These are phyloP conservation scores for Microthlaspi erraticum DNA, from an alignment of 345 rosid species.

Conservation along the genomic window DNA sequence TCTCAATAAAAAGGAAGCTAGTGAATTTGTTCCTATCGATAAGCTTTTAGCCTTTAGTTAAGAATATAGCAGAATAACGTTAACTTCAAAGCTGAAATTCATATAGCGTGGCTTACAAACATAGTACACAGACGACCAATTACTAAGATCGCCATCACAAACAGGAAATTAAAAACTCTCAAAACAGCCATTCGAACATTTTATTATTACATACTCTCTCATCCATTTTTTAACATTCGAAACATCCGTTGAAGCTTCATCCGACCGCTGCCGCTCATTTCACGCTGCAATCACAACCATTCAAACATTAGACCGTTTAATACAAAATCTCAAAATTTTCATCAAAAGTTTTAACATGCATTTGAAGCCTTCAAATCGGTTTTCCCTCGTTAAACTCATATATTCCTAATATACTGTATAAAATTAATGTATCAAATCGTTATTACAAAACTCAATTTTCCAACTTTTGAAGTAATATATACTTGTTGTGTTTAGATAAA, in stretches of 20 bases:
- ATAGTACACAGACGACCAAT: slow-evolving; percentile 2
- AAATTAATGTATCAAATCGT: not conserved
- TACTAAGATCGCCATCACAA: not conserved
- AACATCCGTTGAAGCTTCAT: slow-evolving; percentile 17
- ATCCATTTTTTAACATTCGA: not conserved
- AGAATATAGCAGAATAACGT: not conserved
- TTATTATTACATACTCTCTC: slow-evolving; percentile 25
- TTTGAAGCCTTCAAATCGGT: too few species aligned
- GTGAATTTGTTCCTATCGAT: too few species aligned
- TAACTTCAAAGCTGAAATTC: not conserved
- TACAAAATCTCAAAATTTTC: not conserved
- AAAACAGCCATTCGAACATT: slow-evolving; percentile 3
- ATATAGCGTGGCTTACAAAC: not conserved
- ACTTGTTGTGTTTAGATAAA: not conserved
- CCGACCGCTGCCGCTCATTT: slow-evolving; percentile 24
- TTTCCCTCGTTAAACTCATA: too few species aligned
- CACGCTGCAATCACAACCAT: slow-evolving; percentile 19
- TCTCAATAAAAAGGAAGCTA: too few species aligned
- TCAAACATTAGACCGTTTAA: not conserved
- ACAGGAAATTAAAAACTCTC: not conserved
- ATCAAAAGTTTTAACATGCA: too few species aligned
- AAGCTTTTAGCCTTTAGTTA: too few species aligned
- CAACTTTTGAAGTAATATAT: not conserved
- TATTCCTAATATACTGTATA: too few species aligned
- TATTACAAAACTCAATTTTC: not conserved